Evolutionary conservation across 164 flowering plant species (phyloP), one percentile per base, ranked within the genome.

Genomic region (Malania oleifera): DNA sequence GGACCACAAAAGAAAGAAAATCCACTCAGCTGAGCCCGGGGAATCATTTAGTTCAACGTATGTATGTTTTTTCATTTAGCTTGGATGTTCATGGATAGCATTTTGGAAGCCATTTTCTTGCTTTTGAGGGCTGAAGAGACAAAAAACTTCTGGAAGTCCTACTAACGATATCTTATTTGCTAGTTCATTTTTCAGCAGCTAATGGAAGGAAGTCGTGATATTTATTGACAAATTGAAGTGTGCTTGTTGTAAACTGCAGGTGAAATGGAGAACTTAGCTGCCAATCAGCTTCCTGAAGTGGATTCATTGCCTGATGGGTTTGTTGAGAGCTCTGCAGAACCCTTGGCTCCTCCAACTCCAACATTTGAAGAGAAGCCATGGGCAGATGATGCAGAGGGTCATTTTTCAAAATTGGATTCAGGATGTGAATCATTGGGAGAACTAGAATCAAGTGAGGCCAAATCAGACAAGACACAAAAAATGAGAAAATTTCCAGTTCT

Each of bases 301-400:
- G 86, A 78, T 59, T 61, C 92, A 17, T 68, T 89, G 66, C 92
- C 96, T 0, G 92, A 84, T 69, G 96, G 96, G 3, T 89, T 89
- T 63, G 85, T 89, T 14, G 91, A 85, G 47, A 72, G 84, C 70
- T 54, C 89, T 6, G 52, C 64, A 8, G 89, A 80, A 20, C 64
- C 80, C 18, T 35, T 52, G 27, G 63, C 72, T 23, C 75, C 75
- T 37, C 50, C 50, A 25, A 73, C 79, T 37, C 76, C 81, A 1
- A 66, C 54, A 55, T n/a, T 45, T 14, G 79, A 73, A 49, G 80
- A 82, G 63, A 67, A 72, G 51, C 68, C 65, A 0, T 23, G 38
- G 18, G 34, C 13, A 31, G 83, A 73, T 50, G 73, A 69, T 62
- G 74, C 75, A 54, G 76, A 77, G 23, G 63, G 56, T 40, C 60